Evolutionary conservation across 108 stramenopile genomes (phyloP), one percentile per base, ranked within the genome.

Genomic region (Licmophora abbreviata): DNA sequence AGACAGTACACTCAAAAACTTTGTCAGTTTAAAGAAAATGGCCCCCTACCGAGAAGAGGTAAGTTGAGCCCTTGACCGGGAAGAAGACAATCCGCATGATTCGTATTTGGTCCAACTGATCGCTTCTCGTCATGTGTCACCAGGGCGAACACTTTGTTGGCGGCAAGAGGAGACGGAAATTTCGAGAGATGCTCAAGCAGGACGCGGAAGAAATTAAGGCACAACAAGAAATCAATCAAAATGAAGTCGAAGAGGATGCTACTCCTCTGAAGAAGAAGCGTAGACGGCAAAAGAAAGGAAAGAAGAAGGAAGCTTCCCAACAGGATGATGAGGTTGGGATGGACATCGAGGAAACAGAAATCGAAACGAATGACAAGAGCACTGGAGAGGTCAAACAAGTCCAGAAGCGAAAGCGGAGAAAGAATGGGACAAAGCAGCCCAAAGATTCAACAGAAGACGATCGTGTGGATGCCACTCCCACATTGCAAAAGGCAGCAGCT

Each of bases 21-120:
- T 87, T 56, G 97, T 99, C 15, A 85, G 89, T 26, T 55, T 99
- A 48, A 98, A 98, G 74, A 90, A 93, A 57, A 73, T 99, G 71
- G 95, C 93, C 6, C 93, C 97, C 1, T 99, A 97, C 62, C 73
- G 77, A 12, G 93, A 94, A 41, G 79, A 74, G 31, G 87, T n/a
- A n/a, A n/a, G n/a, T n/a, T n/a, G n/a, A n/a, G n/a, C n/a, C n/a
- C n/a, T n/a, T n/a, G n/a, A n/a, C n/a, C n/a, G n/a, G n/a, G n/a
- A n/a, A n/a, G n/a, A n/a, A n/a, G n/a, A n/a, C n/a, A n/a, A n/a
- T n/a, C n/a, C n/a, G n/a, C n/a, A n/a, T n/a, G n/a, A n/a, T n/a
- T n/a, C n/a, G n/a, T n/a, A n/a, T n/a, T n/a, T n/a, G n/a, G n/a
- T n/a, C n/a, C n/a, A n/a, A n/a, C n/a, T n/a, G n/a, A n/a, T n/a